These are phyloP conservation scores for Entomortierella chlamydospora DNA, from an alignment of 192 early-diverging fungal genomes.

Conservation along the genomic window DNA sequence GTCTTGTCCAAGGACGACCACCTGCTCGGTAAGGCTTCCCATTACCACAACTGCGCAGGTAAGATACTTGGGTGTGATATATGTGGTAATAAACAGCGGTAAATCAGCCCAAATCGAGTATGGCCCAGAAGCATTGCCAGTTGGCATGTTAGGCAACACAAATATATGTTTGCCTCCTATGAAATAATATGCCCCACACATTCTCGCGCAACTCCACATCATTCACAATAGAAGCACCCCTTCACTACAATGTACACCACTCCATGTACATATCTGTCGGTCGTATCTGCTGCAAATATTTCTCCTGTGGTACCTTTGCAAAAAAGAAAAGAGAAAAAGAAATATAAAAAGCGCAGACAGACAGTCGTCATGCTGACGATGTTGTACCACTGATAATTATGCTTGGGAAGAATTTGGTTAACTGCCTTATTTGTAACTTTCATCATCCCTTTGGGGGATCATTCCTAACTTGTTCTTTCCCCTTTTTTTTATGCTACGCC, in stretches of 20 bases:
- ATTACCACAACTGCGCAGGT: conserved; percentile 13
- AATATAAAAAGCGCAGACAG: neutral
- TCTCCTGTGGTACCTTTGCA: no score
- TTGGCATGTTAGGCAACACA: neutral
- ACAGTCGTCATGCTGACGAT: conserved; percentile 1
- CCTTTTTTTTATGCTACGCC: neutral
- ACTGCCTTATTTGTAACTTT: neutral
- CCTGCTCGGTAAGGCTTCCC: conserved; percentile 14
- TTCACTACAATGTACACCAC: no score
- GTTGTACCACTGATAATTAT: no score
- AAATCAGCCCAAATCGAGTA: neutral
- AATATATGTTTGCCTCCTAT: neutral
- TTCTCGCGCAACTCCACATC: neutral
- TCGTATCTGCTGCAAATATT: no score
- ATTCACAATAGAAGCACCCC: neutral
- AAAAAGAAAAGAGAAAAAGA: neutral
- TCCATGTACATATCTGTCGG: no score
- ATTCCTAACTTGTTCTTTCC: neutral
- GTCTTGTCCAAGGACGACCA: conserved; percentile 17
- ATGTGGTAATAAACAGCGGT: no score
- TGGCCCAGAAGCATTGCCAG: neutral
- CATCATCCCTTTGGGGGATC: neutral
- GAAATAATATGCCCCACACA: neutral
- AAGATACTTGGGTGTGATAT: neutral
- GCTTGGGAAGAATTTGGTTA: neutral